Conservation (phyloP, 257 asterid genomes). For the Solanum habrochaites region DNA sequence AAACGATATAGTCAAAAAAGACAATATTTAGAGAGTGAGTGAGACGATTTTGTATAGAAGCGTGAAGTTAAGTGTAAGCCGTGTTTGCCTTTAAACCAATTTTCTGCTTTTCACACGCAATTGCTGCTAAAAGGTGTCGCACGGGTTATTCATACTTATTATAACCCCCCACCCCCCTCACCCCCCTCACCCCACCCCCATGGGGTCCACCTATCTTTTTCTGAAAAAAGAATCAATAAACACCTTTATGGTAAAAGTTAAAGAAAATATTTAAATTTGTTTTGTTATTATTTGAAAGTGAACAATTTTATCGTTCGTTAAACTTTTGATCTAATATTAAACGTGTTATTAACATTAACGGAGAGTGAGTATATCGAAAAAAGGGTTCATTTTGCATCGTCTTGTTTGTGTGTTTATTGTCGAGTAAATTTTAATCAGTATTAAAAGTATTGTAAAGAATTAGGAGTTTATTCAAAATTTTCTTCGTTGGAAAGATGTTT, state of each 20-base stretch:
- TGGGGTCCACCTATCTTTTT: not conserved
- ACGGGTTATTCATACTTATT: constrained; percentile 30
- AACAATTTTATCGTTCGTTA: not conserved
- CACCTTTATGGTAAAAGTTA: not conserved
- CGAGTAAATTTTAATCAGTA: not conserved
- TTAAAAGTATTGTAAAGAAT: too few relatives aligned
- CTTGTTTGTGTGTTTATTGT: not conserved
- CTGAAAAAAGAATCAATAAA: not conserved
- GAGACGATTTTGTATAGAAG: not conserved
- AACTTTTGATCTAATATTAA: not conserved
- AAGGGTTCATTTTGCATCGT: too few relatives aligned
- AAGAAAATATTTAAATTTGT: not conserved
- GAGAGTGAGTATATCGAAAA: not conserved
- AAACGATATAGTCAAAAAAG: not conserved
- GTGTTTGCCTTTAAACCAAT: constrained; percentile 37
- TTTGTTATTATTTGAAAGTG: not conserved
- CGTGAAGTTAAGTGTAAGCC: not conserved
- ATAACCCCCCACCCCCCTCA: not conserved
- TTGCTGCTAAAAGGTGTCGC: constrained; percentile 23
- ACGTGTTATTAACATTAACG: too few relatives aligned
- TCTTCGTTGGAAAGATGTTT: too few relatives aligned
- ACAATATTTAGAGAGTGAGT: not conserved
- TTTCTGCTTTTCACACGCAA: constrained; percentile 55
- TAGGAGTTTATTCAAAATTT: not conserved
- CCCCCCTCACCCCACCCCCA: too few relatives aligned